These are phyloP conservation scores for Chlamydomonas sp. DNA, from an alignment of 139 green algal species.

Conservation along the genomic window DNA sequence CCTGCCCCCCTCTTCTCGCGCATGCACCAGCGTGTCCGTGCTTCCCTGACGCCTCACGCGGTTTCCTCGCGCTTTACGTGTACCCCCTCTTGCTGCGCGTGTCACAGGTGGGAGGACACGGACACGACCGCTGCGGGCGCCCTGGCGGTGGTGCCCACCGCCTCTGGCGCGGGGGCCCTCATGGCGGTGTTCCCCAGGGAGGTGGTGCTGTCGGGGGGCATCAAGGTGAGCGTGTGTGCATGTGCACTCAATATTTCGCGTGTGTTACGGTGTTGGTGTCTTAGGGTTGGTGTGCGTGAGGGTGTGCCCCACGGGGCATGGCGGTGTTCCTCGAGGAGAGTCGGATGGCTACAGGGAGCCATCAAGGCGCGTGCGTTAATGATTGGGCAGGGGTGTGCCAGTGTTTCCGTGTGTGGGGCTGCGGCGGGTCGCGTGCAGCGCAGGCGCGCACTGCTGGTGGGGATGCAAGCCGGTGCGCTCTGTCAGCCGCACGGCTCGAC, in stretches of 20 bases:
- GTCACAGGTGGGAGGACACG: constrained; percentile 40
- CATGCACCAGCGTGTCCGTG: too few relatives aligned
- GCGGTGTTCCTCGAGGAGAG: neutral
- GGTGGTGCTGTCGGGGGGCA: constrained; percentile 53
- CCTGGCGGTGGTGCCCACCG: constrained; percentile 34
- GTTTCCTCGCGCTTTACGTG: too few relatives aligned
- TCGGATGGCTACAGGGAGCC: neutral
- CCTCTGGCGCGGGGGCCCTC: constrained; percentile 32
- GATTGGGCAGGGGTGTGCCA: neutral
- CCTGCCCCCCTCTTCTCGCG: too few relatives aligned
- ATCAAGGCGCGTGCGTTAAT: neutral
- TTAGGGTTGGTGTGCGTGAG: neutral
- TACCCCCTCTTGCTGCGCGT: neutral
- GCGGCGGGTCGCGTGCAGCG: neutral
- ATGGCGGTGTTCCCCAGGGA: constrained; percentile 60
- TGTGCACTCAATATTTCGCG: neutral
- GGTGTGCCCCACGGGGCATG: neutral
- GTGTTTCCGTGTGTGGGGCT: too few relatives aligned
- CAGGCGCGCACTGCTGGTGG: neutral
- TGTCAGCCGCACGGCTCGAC: too few relatives aligned
- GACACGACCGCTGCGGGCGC: constrained; percentile 14
- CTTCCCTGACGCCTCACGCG: too few relatives aligned
- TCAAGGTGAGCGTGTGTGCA: constrained; percentile 48
- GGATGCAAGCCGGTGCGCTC: too few relatives aligned
- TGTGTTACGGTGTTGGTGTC: neutral